Percentiles rank a stretch among this genome's conserved stretches.
phyloP scores from a whole-genome alignment of 257 asterid genomes.

The Solanum chiquidenum region DNA sequence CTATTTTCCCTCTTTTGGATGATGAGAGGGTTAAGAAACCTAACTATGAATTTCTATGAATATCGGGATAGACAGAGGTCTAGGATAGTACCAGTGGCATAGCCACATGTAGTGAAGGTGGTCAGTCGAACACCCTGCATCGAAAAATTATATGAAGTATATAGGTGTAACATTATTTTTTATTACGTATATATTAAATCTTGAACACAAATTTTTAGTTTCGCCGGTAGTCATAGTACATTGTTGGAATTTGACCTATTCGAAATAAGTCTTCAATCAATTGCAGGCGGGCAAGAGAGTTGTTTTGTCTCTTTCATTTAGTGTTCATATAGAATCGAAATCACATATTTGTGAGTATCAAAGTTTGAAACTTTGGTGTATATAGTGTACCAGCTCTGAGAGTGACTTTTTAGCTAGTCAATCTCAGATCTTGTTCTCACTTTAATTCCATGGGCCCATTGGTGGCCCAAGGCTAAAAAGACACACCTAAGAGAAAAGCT shows the following conservation, averaged over 20 bases:
- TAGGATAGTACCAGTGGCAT: too few species aligned
- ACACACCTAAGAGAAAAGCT: neutral
- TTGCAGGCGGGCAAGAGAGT: neutral
- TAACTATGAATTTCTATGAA: neutral
- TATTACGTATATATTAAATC: too few species aligned
- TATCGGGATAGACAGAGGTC: neutral
- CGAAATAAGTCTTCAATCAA: neutral
- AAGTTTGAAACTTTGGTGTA: neutral
- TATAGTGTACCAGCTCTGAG: neutral
- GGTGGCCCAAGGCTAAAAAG: neutral
- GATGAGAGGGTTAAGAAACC: neutral
- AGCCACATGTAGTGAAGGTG: too few species aligned
- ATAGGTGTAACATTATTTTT: too few species aligned
- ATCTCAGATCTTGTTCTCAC: neutral
- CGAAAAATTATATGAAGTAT: too few species aligned
- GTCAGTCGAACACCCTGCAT: too few species aligned
- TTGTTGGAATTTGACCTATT: neutral
- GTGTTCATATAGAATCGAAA: neutral
- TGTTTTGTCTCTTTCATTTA: neutral
- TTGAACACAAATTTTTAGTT: too few species aligned
- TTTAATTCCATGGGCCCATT: neutral
- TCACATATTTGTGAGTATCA: neutral
- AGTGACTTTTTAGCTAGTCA: neutral
- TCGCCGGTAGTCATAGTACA: too few species aligned
- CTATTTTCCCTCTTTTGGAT: neutral